Evolutionary conservation across 2,329 filamentous ascomycete species (phyloP).

Genomic region (Trichoderma brevicompactum): DNA sequence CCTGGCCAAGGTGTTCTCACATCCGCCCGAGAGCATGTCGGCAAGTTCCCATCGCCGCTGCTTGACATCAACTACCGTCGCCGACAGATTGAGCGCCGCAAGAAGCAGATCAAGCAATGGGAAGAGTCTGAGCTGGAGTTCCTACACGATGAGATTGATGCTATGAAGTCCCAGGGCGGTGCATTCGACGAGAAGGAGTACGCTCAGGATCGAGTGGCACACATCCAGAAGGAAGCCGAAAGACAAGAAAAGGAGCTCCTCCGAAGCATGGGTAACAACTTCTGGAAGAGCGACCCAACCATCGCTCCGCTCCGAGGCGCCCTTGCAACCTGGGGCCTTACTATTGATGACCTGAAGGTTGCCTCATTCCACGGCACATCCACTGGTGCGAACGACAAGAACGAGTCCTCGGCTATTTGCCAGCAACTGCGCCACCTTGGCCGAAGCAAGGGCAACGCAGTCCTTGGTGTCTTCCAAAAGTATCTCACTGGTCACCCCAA

Average conservation of each 20-base stretch:
- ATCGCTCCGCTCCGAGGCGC: slow-evolving; percentile 96
- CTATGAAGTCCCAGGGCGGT: slow-evolving; percentile 79
- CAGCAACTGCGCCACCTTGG: slow-evolving; percentile 94
- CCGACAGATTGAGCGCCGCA: slow-evolving; percentile 90
- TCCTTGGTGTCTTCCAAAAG: slow-evolving; percentile 98
- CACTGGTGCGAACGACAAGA: slow-evolving; percentile 99
- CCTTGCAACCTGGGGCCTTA: slow-evolving; percentile 96
- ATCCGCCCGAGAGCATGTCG: slow-evolving; percentile 85
- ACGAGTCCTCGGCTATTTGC: slow-evolving; percentile 96
- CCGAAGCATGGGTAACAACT: slow-evolving; percentile 92
- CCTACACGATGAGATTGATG: slow-evolving; percentile 87
- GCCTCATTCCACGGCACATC: slow-evolving; percentile 99
- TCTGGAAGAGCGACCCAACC: slow-evolving; percentile 94
- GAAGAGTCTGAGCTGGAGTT: slow-evolving; percentile 94
- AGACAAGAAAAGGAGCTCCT: slow-evolving; percentile 94
- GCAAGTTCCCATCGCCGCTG: slow-evolving; percentile 93
- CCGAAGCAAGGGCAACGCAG: slow-evolving; percentile 92
- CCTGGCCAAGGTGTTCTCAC: slow-evolving; percentile 97
- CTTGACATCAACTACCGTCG: slow-evolving; percentile 97
- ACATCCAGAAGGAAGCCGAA: slow-evolving; percentile 83
- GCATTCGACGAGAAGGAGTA: slow-evolving; percentile 85
- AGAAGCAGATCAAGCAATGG: slow-evolving; percentile 94
- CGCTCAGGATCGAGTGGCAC: slow-evolving; percentile 77
- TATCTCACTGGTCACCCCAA: slow-evolving; percentile 98
- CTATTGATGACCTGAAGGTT: slow-evolving; percentile 91